Conservation (phyloP, 208 protist genomes). For the Borovskyia barvae region DNA sequence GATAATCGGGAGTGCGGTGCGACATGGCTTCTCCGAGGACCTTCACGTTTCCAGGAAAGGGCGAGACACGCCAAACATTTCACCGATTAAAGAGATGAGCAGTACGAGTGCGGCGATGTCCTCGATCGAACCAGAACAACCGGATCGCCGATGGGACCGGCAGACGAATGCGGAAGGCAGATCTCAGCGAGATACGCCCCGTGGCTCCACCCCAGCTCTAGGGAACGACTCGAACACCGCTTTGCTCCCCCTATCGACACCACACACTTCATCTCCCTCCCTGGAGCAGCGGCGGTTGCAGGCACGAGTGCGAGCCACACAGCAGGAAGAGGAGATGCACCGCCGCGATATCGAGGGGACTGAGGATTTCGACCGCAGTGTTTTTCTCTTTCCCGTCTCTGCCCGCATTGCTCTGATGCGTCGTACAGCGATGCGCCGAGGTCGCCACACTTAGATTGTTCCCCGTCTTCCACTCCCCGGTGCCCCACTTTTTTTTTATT, state of each 20-base stretch:
- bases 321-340: slow-evolving; percentile 66
- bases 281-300: slow-evolving; percentile 29
- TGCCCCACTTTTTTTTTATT: no score
- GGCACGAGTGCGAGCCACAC: slow-evolving; percentile 38
- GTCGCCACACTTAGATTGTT: not conserved
- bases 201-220: no score
- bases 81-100: slow-evolving; percentile 29
- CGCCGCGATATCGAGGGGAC: slow-evolving; percentile 62
- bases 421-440: slow-evolving; percentile 6
- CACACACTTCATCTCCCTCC: not conserved
- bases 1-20: slow-evolving; percentile 11
- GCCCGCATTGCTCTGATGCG: slow-evolving; percentile 46
- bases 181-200: no score
- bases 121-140: slow-evolving; percentile 4
- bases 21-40: not conserved
- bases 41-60: slow-evolving; percentile 1
- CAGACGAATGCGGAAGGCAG: no score
- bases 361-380: slow-evolving; percentile 60
- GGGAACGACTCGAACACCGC: no score
- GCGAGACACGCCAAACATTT: slow-evolving; percentile 33
- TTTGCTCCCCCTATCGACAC: no score
- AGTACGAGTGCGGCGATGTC: slow-evolving; percentile 14
- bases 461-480: not conserved
- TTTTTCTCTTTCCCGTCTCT: slow-evolving; percentile 54
- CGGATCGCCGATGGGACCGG: no score